A percentile compares a stretch with the other conserved stretches of the same genome.
Evolutionary conservation across 768 basidiomycete species (phyloP).

Genomic region (Lactarius psammicola): DNA sequence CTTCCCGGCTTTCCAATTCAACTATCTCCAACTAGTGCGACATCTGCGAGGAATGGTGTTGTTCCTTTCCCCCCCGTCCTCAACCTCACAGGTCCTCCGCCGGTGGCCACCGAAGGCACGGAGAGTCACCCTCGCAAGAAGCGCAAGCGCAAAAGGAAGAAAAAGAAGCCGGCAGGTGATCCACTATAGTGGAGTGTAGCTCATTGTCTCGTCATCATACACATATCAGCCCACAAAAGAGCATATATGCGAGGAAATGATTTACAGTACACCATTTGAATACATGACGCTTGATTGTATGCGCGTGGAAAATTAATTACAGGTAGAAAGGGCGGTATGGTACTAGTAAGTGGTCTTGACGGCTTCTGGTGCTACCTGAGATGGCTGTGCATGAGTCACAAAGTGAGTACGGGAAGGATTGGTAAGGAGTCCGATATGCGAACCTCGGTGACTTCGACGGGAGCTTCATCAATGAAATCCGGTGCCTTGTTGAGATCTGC

Average conservation of each 20-base stretch:
- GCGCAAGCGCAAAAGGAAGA: conserved; percentile 21
- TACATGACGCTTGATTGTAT: conserved; percentile 8
- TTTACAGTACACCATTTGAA: conserved; percentile 19
- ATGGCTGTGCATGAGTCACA: not conserved
- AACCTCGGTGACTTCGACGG: conserved; percentile 66
- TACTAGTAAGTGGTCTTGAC: conserved; percentile 37
- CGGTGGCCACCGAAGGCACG: not conserved
- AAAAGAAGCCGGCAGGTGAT: conserved; percentile 15
- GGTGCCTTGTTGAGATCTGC: conserved; percentile 82
- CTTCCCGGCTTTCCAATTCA: not conserved
- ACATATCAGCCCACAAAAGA: conserved; percentile 5
- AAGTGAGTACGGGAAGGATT: not conserved
- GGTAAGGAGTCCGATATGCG: conserved; percentile 26
- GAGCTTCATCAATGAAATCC: conserved; percentile 89
- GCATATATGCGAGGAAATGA: conserved; percentile 10
- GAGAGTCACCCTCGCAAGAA: conserved; percentile 16
- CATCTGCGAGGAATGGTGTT: not conserved
- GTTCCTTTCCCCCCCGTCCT: conserved; percentile 6
- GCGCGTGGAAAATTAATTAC: not conserved
- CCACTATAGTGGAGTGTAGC: not conserved
- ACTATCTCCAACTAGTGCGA: not conserved
- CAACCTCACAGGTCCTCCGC: conserved; percentile 24
- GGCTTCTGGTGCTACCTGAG: conserved; percentile 26
- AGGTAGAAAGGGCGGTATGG: not conserved
- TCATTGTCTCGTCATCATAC: conserved; percentile 2